These are phyloP conservation scores for Gamsiella multidivaricata DNA, from an alignment of 192 early-diverging fungal genomes.

Conservation along the genomic window DNA sequence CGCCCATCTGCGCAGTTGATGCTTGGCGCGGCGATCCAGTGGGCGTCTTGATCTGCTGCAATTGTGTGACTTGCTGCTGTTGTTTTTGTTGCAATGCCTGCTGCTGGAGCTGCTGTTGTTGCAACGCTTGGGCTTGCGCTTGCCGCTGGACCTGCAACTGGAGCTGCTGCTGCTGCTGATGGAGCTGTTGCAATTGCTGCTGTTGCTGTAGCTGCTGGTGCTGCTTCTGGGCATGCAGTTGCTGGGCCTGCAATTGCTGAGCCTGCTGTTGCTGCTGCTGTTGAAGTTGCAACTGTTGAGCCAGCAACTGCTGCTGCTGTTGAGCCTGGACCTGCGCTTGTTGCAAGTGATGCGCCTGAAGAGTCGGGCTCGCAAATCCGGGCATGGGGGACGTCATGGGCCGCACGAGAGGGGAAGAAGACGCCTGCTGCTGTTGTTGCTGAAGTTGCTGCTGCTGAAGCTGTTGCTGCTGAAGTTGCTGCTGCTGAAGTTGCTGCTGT, in stretches of 20 bases:
- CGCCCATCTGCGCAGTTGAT: conserved; percentile 51
- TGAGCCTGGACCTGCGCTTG: conserved; percentile 28
- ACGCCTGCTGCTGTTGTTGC: conserved; percentile 52
- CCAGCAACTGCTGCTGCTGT: conserved; percentile 30
- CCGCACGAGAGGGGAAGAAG: conserved; percentile 39
- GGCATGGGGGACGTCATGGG: conserved; percentile 53
- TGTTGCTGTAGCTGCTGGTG: conserved; percentile 46
- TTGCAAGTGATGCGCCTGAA: conserved; percentile 44
- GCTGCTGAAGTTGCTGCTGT: conserved; percentile 17
- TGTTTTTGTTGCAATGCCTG: conserved; percentile 42
- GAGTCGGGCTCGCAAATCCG: conserved; percentile 41
- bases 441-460: conserved; percentile 27
- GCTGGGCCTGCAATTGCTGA: conserved; percentile 49
- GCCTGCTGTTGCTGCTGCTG: conserved; percentile 36
- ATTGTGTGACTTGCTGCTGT: conserved; percentile 40
- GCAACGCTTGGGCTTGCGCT: conserved; percentile 20
- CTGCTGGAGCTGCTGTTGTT: conserved; percentile 38
- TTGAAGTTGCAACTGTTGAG: conserved; percentile 42
- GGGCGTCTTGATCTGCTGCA: conserved; percentile 53
- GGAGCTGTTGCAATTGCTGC: conserved; percentile 30
- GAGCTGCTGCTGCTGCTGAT: conserved; percentile 20
- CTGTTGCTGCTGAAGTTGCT: conserved; percentile 22
- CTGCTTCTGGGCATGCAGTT: conserved; percentile 53
- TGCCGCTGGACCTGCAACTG: conserved; percentile 20
- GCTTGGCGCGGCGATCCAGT: conserved; percentile 53